Conservation (phyloP, 768 basidiomycete genomes). For the Sistotremastrum niveocremeum region DNA sequence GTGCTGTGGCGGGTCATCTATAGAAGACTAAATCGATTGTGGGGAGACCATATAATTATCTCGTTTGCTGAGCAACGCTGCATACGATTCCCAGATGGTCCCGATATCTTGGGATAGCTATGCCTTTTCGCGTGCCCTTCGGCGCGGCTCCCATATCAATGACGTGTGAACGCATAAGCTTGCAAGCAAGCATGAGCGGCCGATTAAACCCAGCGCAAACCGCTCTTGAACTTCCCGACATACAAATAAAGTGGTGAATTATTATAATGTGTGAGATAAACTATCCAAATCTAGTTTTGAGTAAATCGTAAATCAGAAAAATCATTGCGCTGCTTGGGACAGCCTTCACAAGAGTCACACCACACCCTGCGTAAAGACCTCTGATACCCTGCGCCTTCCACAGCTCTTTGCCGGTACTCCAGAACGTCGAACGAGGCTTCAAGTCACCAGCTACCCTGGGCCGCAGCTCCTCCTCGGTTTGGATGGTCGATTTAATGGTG, state of each 20-base stretch:
- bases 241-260: not conserved
- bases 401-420: conserved; percentile 52
- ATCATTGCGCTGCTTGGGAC: conserved; percentile 88
- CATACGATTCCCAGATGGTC: too few species aligned
- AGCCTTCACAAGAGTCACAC: conserved; percentile 74
- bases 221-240: too few species aligned
- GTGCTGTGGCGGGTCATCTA: too few species aligned
- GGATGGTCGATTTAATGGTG: conserved; percentile 87
- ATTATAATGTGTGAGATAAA: not conserved
- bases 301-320: conserved; percentile 81
- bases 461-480: conserved; percentile 82
- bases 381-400: conserved; percentile 61
- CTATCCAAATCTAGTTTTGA: conserved; percentile 40
- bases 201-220: too few species aligned
- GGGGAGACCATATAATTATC: too few species aligned
- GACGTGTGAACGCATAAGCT: too few species aligned
- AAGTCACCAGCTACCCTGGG: conserved; percentile 24
- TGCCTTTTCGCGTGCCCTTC: too few species aligned
- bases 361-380: conserved; percentile 88
- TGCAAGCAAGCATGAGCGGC: too few species aligned
- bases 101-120: too few species aligned
- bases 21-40: too few species aligned
- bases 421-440: conserved; percentile 29
- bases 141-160: too few species aligned
- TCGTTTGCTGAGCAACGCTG: too few species aligned